phyloP scores from a whole-genome alignment of 768 basidiomycete genomes.

The Psilocybe tampanensis region DNA sequence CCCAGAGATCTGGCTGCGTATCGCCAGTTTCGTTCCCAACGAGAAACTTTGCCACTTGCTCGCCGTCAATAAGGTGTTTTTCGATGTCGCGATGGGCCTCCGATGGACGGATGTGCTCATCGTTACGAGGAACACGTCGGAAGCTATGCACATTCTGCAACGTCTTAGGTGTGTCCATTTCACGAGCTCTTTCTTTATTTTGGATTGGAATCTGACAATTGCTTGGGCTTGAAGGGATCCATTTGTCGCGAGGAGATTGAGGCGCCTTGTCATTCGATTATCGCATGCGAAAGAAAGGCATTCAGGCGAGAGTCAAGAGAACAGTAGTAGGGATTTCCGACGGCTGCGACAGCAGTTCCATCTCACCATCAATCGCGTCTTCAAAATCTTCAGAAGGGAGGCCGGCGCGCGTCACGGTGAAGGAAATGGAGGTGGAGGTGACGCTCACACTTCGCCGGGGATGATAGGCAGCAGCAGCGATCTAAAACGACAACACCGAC shows the following conservation, averaged over 20 bases:
- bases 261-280: conserved; percentile 4
- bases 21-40: conserved; percentile 1
- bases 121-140: neutral
- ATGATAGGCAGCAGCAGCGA: no score
- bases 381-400: conserved; percentile 13
- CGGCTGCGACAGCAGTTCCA: conserved; percentile 11
- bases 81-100: conserved; percentile 1
- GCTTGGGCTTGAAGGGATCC: conserved; percentile 5
- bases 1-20: conserved; percentile 2
- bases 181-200: neutral
- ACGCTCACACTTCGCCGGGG: no score
- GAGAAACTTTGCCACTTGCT: conserved; percentile 3
- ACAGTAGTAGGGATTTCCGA: conserved; percentile 8
- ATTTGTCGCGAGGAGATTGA: neutral
- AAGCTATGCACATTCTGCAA: conserved; percentile 2
- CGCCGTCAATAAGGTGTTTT: conserved; percentile 5
- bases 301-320: conserved; percentile 3
- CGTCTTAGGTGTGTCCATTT: neutral
- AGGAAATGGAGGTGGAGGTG: conserved; percentile 2
- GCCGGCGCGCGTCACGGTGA: conserved; percentile 1
- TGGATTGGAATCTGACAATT: neutral
- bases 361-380: conserved; percentile 13
- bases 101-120: conserved; percentile 3
- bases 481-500: neutral
- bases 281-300: conserved; percentile 13